These are phyloP conservation scores for Phaffomyces opuntiae DNA, from an alignment of 805 yeast genomes.

Conservation along the genomic window DNA sequence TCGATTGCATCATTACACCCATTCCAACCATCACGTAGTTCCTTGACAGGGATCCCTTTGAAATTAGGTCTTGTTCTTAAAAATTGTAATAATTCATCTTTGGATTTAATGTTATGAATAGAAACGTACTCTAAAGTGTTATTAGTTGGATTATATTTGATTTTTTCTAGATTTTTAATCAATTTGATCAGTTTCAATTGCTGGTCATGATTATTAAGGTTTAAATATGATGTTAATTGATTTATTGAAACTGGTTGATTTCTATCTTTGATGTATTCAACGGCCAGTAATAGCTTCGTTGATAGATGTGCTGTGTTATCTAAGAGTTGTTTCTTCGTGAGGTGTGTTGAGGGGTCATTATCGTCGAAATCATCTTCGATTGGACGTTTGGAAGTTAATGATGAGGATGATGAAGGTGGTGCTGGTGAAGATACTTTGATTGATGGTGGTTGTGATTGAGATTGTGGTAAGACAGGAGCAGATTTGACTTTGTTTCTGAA, in stretches of 20 bases:
- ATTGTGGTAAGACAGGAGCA: slow-evolving; percentile 39
- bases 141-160: slow-evolving; percentile 54
- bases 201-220: slow-evolving; percentile 33
- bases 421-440: slow-evolving; percentile 6
- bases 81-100: slow-evolving; percentile 67
- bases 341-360: slow-evolving; percentile 3
- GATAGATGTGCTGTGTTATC: slow-evolving; percentile 52
- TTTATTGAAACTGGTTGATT: slow-evolving; percentile 64
- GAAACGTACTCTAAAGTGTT: slow-evolving; percentile 82
- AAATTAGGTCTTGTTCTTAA: slow-evolving; percentile 78
- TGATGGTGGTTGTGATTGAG: neutral
- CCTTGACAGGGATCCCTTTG: slow-evolving; percentile 74
- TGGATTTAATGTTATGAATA: slow-evolving; percentile 76
- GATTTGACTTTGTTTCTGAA: slow-evolving; percentile 55
- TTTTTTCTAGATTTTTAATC: slow-evolving; percentile 68
- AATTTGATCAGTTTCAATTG: slow-evolving; percentile 65
- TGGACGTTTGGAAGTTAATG: slow-evolving; percentile 13
- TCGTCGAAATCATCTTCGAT: slow-evolving; percentile 18
- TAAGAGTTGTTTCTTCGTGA: slow-evolving; percentile 24
- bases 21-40: slow-evolving; percentile 85
- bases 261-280: slow-evolving; percentile 70
- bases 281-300: slow-evolving; percentile 84
- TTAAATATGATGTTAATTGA: slow-evolving; percentile 62
- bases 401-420: slow-evolving; percentile 11
- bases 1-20: slow-evolving; percentile 76